Evolutionary conservation across 192 early-diverging fungal genomes (phyloP).

Genomic region (Backusella morwellensis): DNA sequence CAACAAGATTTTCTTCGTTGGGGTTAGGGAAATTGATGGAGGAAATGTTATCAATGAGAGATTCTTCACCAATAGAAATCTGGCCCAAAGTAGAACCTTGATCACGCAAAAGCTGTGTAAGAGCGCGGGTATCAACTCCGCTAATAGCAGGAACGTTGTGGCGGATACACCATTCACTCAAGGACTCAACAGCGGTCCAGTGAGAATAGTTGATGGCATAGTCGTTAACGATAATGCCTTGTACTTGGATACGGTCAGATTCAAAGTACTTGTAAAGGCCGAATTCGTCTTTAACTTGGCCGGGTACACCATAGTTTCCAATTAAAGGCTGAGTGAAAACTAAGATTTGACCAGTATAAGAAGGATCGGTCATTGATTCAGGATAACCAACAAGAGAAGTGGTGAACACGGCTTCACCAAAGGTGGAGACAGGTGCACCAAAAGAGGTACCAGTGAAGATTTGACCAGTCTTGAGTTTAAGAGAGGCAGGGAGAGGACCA

Average conservation of each 20-base stretch:
- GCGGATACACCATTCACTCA: constrained; percentile 86
- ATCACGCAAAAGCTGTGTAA: constrained; percentile 80
- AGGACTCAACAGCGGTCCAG: constrained; percentile 89
- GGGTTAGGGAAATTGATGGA: constrained; percentile 66
- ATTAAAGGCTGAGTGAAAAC: constrained; percentile 96
- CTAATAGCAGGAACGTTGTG: constrained; percentile 83
- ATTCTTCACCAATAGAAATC: constrained; percentile 64
- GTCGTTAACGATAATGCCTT: constrained; percentile 87
- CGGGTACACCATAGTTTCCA: constrained; percentile 95
- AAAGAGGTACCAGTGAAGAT: constrained; percentile 85
- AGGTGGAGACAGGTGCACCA: constrained; percentile 65
- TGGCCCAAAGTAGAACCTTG: constrained; percentile 85
- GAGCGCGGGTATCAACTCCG: constrained; percentile 90
- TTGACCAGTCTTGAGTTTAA: constrained; percentile 81
- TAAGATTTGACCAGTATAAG: constrained; percentile 92
- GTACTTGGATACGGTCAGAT: constrained; percentile 79
- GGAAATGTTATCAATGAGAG: constrained; percentile 19
- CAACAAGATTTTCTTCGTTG: constrained; percentile 72
- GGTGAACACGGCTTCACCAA: constrained; percentile 96
- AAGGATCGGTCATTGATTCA: constrained; percentile 97
- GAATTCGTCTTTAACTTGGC: constrained; percentile 66
- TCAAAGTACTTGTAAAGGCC: constrained; percentile 90
- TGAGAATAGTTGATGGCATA: constrained; percentile 92
- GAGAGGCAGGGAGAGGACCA: constrained; percentile 48
- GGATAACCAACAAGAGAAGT: constrained; percentile 95